These are phyloP conservation scores for Puccinia novopanici DNA, from an alignment of 1,284 basidiomycete species.

Conservation along the genomic window DNA sequence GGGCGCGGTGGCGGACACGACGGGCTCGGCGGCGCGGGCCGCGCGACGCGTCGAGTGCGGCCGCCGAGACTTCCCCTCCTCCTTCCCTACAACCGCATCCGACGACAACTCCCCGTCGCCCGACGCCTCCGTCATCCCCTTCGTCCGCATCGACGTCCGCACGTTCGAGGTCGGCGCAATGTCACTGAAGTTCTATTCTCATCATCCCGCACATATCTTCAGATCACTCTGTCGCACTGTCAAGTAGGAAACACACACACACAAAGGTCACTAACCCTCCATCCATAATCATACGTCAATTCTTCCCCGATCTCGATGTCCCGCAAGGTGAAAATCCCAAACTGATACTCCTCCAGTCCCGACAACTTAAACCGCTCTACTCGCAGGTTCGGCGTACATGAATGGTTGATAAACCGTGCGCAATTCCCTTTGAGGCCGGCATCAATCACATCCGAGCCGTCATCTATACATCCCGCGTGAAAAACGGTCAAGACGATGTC, in stretches of 20 bases:
- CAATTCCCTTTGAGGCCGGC: constrained; percentile 48
- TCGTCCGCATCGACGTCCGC: constrained; percentile 25
- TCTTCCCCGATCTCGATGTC: constrained; percentile 48
- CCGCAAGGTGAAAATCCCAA: constrained; percentile 42
- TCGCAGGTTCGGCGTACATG: constrained; percentile 38
- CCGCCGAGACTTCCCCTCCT: neutral
- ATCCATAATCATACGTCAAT: constrained; percentile 43
- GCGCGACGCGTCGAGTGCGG: neutral
- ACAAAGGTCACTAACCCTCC: constrained; percentile 25
- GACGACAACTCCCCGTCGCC: neutral
- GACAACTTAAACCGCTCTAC: constrained; percentile 47
- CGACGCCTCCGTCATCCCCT: too few relatives aligned
- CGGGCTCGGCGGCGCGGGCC: neutral
- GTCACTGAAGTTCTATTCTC: constrained; percentile 39
- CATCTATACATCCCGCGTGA: constrained; percentile 15
- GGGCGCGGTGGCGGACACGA: constrained; percentile 37
- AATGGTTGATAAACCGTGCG: constrained; percentile 46
- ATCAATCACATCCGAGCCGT: constrained; percentile 49
- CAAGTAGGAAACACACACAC: neutral
- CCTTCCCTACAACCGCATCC: neutral
- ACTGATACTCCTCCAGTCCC: constrained; percentile 45
- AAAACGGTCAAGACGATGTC: neutral
- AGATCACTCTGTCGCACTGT: neutral
- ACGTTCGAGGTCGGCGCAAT: constrained; percentile 48
- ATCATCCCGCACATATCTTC: neutral